These are phyloP conservation scores for Cladorrhinum sp. DNA, from an alignment of 2,329 filamentous ascomycete species.

Conservation along the genomic window DNA sequence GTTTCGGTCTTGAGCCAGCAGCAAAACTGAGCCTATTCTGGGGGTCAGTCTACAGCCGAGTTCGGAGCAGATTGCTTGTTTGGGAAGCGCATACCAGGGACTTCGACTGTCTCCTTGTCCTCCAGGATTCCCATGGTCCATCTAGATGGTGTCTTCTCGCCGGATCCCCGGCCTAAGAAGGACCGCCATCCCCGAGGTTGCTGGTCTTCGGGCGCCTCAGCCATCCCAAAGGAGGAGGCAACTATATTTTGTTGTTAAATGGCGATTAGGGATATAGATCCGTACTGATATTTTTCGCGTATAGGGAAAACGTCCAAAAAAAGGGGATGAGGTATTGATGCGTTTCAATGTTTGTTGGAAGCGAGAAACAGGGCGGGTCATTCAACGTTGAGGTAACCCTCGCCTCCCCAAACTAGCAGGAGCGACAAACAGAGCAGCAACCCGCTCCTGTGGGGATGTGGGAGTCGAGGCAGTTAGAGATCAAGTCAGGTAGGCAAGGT, in stretches of 20 bases:
- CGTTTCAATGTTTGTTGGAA: not conserved
- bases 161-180: conserved; percentile 11
- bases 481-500: not conserved
- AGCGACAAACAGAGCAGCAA: not conserved
- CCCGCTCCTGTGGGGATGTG: not conserved
- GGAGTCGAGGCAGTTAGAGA: not conserved
- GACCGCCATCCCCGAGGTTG: conserved; percentile 17
- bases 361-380: not conserved
- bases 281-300: not conserved
- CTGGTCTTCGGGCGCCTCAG: not conserved
- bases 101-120: conserved; percentile 76
- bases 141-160: conserved; percentile 28
- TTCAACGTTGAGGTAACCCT: not conserved
- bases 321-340: conserved; percentile 2
- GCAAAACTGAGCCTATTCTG: conserved; percentile 52
- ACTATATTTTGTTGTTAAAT: not conserved
- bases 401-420: not conserved
- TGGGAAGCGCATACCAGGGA: conserved; percentile 62
- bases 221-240: not conserved
- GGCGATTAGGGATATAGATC: not conserved
- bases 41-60: conserved; percentile 9
- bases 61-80: not conserved
- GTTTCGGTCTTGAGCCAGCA: conserved; percentile 54
- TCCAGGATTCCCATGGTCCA: conserved; percentile 80
- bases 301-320: not conserved